Conservation (phyloP, 2,329 filamentous ascomycete species). For the Mycogone perniciosa region DNA sequence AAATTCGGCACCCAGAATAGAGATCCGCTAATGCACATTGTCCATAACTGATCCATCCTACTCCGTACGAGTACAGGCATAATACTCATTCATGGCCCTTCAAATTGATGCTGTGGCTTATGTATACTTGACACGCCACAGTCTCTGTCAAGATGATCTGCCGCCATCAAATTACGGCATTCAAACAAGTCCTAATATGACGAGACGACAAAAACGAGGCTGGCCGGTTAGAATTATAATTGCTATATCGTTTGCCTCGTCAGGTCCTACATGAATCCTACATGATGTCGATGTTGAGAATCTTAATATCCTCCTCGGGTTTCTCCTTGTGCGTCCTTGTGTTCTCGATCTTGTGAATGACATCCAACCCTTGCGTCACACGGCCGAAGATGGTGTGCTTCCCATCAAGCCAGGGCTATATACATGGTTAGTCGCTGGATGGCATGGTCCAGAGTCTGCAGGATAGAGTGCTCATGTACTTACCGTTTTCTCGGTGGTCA, state of each 20-base stretch:
- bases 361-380: slow-evolving; percentile 83
- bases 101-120: too few relatives aligned
- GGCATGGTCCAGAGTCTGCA: background rate
- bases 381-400: slow-evolving; percentile 96
- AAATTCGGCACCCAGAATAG: too few relatives aligned
- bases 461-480: slow-evolving; percentile 27
- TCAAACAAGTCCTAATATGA: too few relatives aligned
- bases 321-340: slow-evolving; percentile 81
- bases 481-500: slow-evolving; percentile 92
- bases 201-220: too few relatives aligned
- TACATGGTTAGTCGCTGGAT: slow-evolving; percentile 1
- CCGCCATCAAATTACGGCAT: too few relatives aligned
- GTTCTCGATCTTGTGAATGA: slow-evolving; percentile 95
- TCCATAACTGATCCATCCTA: too few relatives aligned
- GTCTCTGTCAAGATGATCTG: too few relatives aligned
- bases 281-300: slow-evolving; percentile 72
- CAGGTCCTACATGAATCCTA: slow-evolving; percentile 18
- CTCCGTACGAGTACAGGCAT: too few relatives aligned
- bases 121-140: too few relatives aligned
- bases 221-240: background rate
- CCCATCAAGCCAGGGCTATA: slow-evolving; percentile 79
- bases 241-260: background rate
- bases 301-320: slow-evolving; percentile 95
- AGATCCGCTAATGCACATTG: too few relatives aligned
- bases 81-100: too few relatives aligned